phyloP scores from a whole-genome alignment of 805 yeast genomes.

The Kregervanrija pseudodelftensis region DNA sequence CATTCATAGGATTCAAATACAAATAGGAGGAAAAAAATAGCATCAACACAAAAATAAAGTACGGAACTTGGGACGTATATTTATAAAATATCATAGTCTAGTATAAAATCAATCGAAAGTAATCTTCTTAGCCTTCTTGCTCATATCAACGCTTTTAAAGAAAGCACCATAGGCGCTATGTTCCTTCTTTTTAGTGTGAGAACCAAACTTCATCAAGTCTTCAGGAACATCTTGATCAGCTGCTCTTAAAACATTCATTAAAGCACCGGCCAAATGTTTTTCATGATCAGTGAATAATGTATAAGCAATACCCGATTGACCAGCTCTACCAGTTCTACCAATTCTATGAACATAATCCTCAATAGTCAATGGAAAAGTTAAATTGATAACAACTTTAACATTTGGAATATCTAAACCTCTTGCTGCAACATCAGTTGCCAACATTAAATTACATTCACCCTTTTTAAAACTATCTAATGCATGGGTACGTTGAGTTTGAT shows the following conservation, averaged over 20 bases:
- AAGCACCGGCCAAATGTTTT: constrained; percentile 91
- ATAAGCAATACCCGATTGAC: constrained; percentile 89
- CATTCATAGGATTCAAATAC: too few species aligned
- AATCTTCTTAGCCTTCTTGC: constrained; percentile 81
- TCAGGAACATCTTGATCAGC: constrained; percentile 96
- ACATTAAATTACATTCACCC: constrained; percentile 66
- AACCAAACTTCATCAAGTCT: constrained; percentile 88
- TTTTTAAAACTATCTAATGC: constrained; percentile 81
- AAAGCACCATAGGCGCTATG: constrained; percentile 98
- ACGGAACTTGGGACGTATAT: too few species aligned
- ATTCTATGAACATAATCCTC: constrained; percentile 89
- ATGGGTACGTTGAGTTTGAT: constrained; percentile 84
- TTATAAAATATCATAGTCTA: too few species aligned
- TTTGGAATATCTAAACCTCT: constrained; percentile 97
- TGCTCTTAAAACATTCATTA: constrained; percentile 85
- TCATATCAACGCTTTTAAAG: constrained; percentile 84
- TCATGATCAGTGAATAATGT: constrained; percentile 95
- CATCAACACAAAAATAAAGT: too few species aligned
- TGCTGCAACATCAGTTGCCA: constrained; percentile 98
- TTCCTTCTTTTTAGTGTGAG: constrained; percentile 96
- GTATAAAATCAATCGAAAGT: constrained; percentile 49
- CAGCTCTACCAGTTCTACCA: constrained; percentile 97
- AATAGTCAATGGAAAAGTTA: constrained; percentile 84
- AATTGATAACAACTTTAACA: constrained; percentile 88
- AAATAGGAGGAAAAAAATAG: too few species aligned